Conservation (phyloP, 768 basidiomycete species). For the Fistulinella prunicolor region DNA sequence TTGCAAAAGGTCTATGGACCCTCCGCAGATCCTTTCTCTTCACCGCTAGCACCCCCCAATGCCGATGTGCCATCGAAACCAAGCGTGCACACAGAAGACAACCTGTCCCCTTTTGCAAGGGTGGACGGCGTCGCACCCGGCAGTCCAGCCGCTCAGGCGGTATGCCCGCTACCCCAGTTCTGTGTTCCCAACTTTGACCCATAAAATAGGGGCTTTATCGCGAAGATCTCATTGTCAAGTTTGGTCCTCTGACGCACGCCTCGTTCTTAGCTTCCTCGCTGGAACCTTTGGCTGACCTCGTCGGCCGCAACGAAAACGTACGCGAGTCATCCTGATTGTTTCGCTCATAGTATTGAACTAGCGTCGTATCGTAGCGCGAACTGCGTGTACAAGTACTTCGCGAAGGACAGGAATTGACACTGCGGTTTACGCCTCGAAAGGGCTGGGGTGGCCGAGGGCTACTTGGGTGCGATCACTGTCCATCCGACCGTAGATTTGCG, state of each 20-base stretch:
- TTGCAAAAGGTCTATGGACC: slow-evolving; percentile 69
- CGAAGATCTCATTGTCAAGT: slow-evolving; percentile 71
- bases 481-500: not conserved
- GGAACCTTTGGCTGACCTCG: slow-evolving; percentile 69
- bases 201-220: slow-evolving; percentile 56
- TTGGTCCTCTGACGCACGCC: slow-evolving; percentile 57
- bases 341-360: not conserved
- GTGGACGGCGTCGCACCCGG: slow-evolving; percentile 77
- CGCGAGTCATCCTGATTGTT: slow-evolving; percentile 23
- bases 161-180: slow-evolving; percentile 36
- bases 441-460: slow-evolving; percentile 89
- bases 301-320: slow-evolving; percentile 77
- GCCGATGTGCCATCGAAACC: slow-evolving; percentile 24
- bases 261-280: slow-evolving; percentile 57
- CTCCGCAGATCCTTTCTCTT: slow-evolving; percentile 3
- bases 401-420: slow-evolving; percentile 38
- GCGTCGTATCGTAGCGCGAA: slow-evolving; percentile 43
- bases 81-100: slow-evolving; percentile 12
- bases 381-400: slow-evolving; percentile 60
- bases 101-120: slow-evolving; percentile 62
- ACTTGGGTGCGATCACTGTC: slow-evolving; percentile 58
- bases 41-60: slow-evolving; percentile 19
- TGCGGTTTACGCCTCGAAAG: slow-evolving; percentile 64
- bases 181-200: not conserved
- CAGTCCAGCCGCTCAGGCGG: slow-evolving; percentile 83